Percentiles rank a stretch among this genome's conserved stretches.
Evolutionary conservation across 2,329 filamentous ascomycete genomes (phyloP).

Genomic region (Aspergillus hortae): DNA sequence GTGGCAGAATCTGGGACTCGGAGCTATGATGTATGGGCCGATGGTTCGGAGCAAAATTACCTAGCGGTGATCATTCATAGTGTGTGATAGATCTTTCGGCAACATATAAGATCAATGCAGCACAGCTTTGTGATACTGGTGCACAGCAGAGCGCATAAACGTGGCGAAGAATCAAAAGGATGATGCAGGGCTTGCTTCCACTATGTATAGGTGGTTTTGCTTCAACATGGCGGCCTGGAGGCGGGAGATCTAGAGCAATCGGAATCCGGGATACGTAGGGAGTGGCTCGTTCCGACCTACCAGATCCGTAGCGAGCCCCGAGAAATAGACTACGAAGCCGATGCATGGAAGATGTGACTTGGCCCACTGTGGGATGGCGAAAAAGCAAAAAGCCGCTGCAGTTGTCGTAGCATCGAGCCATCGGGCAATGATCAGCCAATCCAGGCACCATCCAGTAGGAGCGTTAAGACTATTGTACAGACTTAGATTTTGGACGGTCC

Average conservation of each 20-base stretch:
- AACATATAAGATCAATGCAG: background rate
- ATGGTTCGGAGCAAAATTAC: background rate
- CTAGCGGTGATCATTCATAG: background rate
- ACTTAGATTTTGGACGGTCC: background rate
- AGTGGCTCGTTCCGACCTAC: background rate
- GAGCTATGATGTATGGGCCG: background rate
- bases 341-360: constrained; percentile 14
- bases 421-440: constrained; percentile 11
- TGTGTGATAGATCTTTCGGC: background rate
- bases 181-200: constrained; percentile 5
- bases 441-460: background rate
- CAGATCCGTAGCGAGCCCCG: constrained; percentile 1
- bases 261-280: background rate
- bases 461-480: background rate
- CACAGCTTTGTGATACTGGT: background rate
- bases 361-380: constrained; percentile 11
- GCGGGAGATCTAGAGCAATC: background rate
- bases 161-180: constrained; percentile 9
- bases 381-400: constrained; percentile 6
- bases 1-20: background rate
- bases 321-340: constrained; percentile 12
- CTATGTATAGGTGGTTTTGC: constrained; percentile 11
- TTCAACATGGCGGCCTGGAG: constrained; percentile 6
- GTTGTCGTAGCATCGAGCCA: constrained; percentile 12
- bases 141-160: constrained; percentile 10